These are phyloP conservation scores for Lyophyllum atratum DNA, from an alignment of 768 basidiomycete genomes.

Conservation along the genomic window DNA sequence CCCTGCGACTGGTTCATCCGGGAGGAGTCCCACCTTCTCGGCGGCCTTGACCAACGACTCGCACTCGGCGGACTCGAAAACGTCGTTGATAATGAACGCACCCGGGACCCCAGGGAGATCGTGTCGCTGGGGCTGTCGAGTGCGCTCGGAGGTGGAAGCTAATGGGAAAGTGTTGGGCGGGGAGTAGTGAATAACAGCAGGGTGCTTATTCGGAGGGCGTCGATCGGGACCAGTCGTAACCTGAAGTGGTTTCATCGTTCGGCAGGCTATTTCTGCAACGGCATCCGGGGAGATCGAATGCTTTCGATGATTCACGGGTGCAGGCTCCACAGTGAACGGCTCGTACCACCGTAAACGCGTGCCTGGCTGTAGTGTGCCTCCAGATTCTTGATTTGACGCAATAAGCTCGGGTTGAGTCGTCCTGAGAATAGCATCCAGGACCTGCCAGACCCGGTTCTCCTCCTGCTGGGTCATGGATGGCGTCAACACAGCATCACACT, in stretches of 20 bases:
- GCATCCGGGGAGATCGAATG: conserved; percentile 11
- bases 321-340: conserved; percentile 30
- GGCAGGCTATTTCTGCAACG: conserved; percentile 17
- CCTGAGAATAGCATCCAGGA: conserved; percentile 50
- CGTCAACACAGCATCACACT: conserved; percentile 54
- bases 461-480: conserved; percentile 38
- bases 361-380: conserved; percentile 26
- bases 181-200: conserved; percentile 51
- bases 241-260: conserved; percentile 29
- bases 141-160: conserved; percentile 21
- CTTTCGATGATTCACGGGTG: conserved; percentile 8
- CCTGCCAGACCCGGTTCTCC: conserved; percentile 44
- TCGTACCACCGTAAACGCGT: conserved; percentile 34
- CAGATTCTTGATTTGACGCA: conserved; percentile 15
- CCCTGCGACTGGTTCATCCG: conserved; percentile 51
- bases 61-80: conserved; percentile 47
- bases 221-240: conserved; percentile 47
- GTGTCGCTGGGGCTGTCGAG: conserved; percentile 30
- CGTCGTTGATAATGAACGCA: conserved; percentile 49
- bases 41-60: conserved; percentile 44
- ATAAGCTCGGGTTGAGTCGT: conserved; percentile 42
- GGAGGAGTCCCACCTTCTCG: conserved; percentile 47
- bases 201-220: conserved; percentile 54
- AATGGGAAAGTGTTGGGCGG: conserved; percentile 34
- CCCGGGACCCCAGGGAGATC: conserved; percentile 47